A percentile compares a stretch with the other conserved stretches of the same genome.
phyloP scores from a whole-genome alignment of 495 filamentous ascomycete species.

The Daldinia childiae region DNA sequence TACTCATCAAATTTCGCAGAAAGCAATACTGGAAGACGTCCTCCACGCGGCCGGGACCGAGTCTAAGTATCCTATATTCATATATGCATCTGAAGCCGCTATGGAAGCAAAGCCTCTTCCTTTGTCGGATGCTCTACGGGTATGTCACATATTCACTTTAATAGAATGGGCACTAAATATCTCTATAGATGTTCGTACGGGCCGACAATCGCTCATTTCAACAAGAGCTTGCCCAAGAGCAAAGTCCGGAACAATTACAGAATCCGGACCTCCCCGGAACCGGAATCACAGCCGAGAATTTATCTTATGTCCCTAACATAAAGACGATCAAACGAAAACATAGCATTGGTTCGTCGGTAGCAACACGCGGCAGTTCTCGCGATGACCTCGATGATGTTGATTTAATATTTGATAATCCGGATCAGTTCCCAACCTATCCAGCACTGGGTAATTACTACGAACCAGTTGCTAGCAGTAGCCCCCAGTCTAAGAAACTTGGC shows the following conservation, averaged over 20 bases:
- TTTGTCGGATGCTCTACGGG: slow-evolving; percentile 51
- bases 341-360: slow-evolving; percentile 42
- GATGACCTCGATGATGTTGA: slow-evolving; percentile 36
- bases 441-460: slow-evolving; percentile 31
- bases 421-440: slow-evolving; percentile 39
- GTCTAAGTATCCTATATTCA: slow-evolving; percentile 48
- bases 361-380: slow-evolving; percentile 42
- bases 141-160: slow-evolving; percentile 17
- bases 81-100: slow-evolving; percentile 57
- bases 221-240: slow-evolving; percentile 52
- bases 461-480: slow-evolving; percentile 18
- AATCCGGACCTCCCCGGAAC: background rate
- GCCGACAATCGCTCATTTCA: slow-evolving; percentile 57
- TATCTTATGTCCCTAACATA: slow-evolving; percentile 19
- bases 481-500: slow-evolving; percentile 13
- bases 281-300: slow-evolving; percentile 26
- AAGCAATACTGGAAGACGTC: slow-evolving; percentile 46
- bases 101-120: slow-evolving; percentile 46
- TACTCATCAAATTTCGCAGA: slow-evolving; percentile 38
- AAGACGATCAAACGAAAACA: slow-evolving; percentile 29
- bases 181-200: slow-evolving; percentile 49
- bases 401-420: slow-evolving; percentile 39
- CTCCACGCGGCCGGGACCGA: slow-evolving; percentile 48
- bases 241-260: slow-evolving; percentile 18
- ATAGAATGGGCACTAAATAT: background rate